A percentile compares a stretch with the other conserved stretches of the same genome.
Evolutionary conservation across 1,284 basidiomycete genomes (phyloP).

Genomic region (Trichosporon coremiiforme): DNA sequence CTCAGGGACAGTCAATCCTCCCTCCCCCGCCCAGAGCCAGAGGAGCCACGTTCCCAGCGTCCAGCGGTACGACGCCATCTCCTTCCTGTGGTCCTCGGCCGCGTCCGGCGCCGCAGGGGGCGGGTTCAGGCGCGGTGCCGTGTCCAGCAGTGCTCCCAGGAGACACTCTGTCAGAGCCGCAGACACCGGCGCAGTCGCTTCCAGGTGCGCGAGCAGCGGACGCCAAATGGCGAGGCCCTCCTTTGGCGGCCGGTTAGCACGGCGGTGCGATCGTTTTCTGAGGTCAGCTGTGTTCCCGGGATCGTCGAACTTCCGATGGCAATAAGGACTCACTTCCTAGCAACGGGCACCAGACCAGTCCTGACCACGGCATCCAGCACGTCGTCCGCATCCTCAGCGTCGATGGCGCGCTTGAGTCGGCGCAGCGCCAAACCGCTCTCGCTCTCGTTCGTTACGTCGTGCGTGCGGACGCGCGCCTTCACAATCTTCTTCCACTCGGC

Average conservation of each 20-base stretch:
- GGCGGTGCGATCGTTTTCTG: constrained; percentile 27
- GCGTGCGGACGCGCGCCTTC: constrained; percentile 58
- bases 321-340: constrained; percentile 68
- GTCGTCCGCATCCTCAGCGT: constrained; percentile 64
- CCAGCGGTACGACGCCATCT: constrained; percentile 31
- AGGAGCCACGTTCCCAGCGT: constrained; percentile 31
- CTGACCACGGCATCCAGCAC: constrained; percentile 65
- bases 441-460: constrained; percentile 73
- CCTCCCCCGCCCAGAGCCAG: constrained; percentile 21
- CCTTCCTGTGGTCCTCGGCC: constrained; percentile 23
- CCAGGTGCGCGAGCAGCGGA: constrained; percentile 26
- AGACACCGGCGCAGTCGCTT: neutral
- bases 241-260: constrained; percentile 38
- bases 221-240: constrained; percentile 46
- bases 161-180: constrained; percentile 22
- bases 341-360: constrained; percentile 74
- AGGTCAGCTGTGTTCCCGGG: constrained; percentile 19
- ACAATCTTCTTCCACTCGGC: constrained; percentile 52
- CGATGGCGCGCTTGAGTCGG: constrained; percentile 48
- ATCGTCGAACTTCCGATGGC: no score
- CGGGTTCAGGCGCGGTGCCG: constrained; percentile 21
- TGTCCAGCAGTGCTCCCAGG: constrained; percentile 22
- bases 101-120: constrained; percentile 7
- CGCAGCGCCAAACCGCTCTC: constrained; percentile 57
- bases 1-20: constrained; percentile 13